These are phyloP conservation scores for Clavulina sp. DNA, from an alignment of 768 basidiomycete genomes.

Conservation along the genomic window DNA sequence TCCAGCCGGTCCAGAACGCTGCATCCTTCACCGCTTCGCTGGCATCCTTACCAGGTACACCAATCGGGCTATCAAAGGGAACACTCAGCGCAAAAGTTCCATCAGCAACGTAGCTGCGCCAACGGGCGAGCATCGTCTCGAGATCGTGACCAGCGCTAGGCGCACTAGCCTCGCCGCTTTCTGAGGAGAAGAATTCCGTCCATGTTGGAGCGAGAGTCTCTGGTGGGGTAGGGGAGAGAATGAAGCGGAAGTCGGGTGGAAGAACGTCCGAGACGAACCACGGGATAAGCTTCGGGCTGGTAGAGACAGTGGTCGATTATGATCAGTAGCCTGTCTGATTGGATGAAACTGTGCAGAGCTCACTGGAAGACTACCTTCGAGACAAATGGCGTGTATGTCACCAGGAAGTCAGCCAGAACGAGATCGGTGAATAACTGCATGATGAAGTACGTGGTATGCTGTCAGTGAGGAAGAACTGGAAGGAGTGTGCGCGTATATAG, in stretches of 20 bases:
- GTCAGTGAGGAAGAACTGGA: neutral
- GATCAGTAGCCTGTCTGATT: conserved; percentile 1
- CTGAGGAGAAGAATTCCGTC: conserved; percentile 35
- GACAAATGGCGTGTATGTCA: conserved; percentile 74
- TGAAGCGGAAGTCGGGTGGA: conserved; percentile 56
- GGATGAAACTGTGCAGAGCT: conserved; percentile 15
- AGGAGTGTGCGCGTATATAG: too few relatives aligned
- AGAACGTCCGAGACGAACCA: conserved; percentile 98
- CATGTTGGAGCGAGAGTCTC: conserved; percentile 24
- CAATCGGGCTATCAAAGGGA: neutral
- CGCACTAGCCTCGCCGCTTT: conserved; percentile 22
- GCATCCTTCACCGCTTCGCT: conserved; percentile 17
- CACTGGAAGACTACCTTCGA: conserved; percentile 81
- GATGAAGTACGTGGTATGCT: neutral
- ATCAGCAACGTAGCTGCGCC: conserved; percentile 49
- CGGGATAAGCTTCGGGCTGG: conserved; percentile 87
- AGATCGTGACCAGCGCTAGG: too few relatives aligned
- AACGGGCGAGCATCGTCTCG: conserved; percentile 43
- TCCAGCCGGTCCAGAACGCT: conserved; percentile 58
- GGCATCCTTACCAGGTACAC: conserved; percentile 3
- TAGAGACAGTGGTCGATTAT: conserved; percentile 1
- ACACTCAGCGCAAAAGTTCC: conserved; percentile 44
- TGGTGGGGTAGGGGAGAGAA: conserved; percentile 25
- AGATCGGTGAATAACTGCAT: conserved; percentile 78
- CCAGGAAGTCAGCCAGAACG: conserved; percentile 82